Evolutionary conservation across 179 eudicot genomes (phyloP).

Genomic region (Heliamphora pulchella): DNA sequence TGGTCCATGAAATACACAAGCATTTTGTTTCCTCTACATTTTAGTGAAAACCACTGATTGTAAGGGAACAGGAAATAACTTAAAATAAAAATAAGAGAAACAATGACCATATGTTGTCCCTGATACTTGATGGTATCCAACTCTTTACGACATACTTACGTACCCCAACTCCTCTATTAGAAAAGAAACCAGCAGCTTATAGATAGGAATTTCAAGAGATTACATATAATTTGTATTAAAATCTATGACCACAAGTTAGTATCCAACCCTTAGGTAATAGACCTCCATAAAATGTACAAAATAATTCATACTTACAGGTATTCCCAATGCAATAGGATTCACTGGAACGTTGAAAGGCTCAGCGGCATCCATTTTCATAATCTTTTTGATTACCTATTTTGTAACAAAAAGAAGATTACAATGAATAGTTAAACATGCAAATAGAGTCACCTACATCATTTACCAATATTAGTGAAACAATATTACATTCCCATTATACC

Average conservation of each 20-base stretch:
- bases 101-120: background rate
- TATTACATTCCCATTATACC: conserved; percentile 32
- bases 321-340: conserved; percentile 72
- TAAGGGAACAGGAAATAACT: background rate
- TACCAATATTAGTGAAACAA: background rate
- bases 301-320: conserved; percentile 53
- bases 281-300: background rate
- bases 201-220: background rate
- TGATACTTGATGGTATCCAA: background rate
- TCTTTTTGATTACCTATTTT: conserved; percentile 57
- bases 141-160: background rate
- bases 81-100: background rate
- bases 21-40: background rate
- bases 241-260: conserved; percentile 6
- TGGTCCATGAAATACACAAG: background rate
- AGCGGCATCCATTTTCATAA: conserved; percentile 95
- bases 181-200: background rate
- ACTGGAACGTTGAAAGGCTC: conserved; percentile 86
- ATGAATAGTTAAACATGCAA: background rate
- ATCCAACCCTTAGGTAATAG: background rate
- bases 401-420: background rate
- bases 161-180: conserved; percentile 4
- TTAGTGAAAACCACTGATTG: background rate
- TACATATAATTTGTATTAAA: background rate
- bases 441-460: background rate